Conservation (phyloP, 495 filamentous ascomycete genomes). For the Neurospora sp. region DNA sequence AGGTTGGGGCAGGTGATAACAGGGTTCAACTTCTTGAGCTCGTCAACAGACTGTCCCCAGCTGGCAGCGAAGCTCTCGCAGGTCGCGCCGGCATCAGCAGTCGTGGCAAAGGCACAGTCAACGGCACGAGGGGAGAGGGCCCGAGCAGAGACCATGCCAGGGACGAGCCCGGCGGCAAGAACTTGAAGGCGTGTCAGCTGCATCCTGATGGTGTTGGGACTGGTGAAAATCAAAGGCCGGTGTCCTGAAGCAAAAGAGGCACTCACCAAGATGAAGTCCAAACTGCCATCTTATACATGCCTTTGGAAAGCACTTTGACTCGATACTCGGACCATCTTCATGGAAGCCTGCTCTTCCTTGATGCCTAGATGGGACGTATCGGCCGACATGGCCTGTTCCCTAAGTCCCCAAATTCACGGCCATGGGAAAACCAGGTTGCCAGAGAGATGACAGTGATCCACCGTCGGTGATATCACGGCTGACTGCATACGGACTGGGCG, state of each 20-base stretch:
- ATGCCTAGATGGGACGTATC: neutral
- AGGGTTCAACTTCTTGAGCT: conserved; percentile 18
- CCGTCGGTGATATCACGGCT: neutral
- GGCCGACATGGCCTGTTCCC: neutral
- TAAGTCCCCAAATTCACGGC: neutral
- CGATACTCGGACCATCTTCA: too few relatives aligned
- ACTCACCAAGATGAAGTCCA: neutral
- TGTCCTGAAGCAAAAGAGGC: neutral
- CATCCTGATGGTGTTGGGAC: neutral
- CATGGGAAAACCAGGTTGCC: neutral
- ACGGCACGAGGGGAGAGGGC: conserved; percentile 7
- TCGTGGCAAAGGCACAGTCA: conserved; percentile 7
- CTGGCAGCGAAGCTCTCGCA: conserved; percentile 10
- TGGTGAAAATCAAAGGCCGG: neutral
- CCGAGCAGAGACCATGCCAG: neutral
- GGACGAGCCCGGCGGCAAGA: neutral
- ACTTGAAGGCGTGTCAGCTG: neutral
- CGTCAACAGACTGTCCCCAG: conserved; percentile 13
- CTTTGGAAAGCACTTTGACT: too few relatives aligned
- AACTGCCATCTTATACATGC: neutral
- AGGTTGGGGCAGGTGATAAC: conserved; percentile 8
- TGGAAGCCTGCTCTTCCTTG: neutral
- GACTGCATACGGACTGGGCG: neutral
- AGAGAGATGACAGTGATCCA: neutral
- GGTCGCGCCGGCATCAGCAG: conserved; percentile 9